Base-by-base conservation (phyloP, 352 stramenopile genomes). In the Pythium dissotocum region DNA sequence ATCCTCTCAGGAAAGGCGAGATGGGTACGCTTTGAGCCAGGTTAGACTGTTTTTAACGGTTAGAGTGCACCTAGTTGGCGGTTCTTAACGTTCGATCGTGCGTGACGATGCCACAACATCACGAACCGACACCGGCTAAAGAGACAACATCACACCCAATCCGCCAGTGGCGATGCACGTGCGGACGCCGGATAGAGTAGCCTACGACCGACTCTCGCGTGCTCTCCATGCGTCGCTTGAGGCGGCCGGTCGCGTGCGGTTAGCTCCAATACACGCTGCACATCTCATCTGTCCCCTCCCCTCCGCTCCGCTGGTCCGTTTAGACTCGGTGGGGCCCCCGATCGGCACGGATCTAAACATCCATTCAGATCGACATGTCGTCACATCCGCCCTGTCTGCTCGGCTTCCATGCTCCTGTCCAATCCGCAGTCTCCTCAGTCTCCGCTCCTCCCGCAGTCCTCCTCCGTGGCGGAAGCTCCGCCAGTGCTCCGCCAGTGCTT, bases 351-450 rank as follows among this genome's bases (percentile, higher is more conserved):
- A 49, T 13, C 13, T 21, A 53, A 24, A 24, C 21, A 24, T 53
- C 46, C 46, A 53, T 53, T 53, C 46, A 53, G 46, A 53, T 53
- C 46, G 46, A 30, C 46, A 53, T 53, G 46, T 53, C 46, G 46
- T 53, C 46, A 53, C 18, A 12, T 28, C 46, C 46, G 46, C 46
- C 46, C 46, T 53, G 46, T 53, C 46, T 53, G 46, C 46, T 53
- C n/a, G 46, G n/a, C 16, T 53, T 30, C 46, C 46, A 53, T 53
- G n/a, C 46, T 30, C n/a, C 46, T 14, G 16, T 53, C 46, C 46
- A 53, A 53, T 53, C 46, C 46, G 14, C 42, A 51, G 42, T 51
- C 42, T 51, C 42, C 33, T 6, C 33, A 12, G 36, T 44, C 36
- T 44, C 36, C 36, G 36, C 36, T 44, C 36, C 36, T 44, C 36